phyloP scores from a whole-genome alignment of 2,329 filamentous ascomycete species.

The Colletotrichum eleusines region DNA sequence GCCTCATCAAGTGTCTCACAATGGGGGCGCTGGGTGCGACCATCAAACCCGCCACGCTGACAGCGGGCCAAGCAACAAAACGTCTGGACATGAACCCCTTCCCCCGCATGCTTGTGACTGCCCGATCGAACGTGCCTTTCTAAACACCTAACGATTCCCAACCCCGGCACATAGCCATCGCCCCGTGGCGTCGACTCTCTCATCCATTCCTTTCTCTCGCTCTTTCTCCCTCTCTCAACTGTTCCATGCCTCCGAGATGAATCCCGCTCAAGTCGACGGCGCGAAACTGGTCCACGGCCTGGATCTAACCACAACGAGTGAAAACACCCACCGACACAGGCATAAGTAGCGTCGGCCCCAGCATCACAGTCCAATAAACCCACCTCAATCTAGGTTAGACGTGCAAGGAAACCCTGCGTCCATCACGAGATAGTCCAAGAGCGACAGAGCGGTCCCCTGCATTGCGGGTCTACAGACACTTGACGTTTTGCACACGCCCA shows the following conservation, averaged over 20 bases:
- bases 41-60: constrained; percentile 16
- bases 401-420: not conserved
- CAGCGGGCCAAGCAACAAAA: constrained; percentile 1
- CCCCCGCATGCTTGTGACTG: constrained; percentile 13
- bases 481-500: too few relatives aligned
- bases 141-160: constrained; percentile 6
- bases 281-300: not conserved
- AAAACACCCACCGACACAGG: too few relatives aligned
- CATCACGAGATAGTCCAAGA: not conserved
- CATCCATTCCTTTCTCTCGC: not conserved
- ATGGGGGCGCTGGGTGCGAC: constrained; percentile 19
- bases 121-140: not conserved
- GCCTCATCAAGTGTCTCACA: constrained; percentile 34
- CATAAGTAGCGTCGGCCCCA: too few relatives aligned
- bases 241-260: not conserved
- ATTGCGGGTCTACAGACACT: not conserved
- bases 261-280: not conserved
- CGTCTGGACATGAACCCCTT: not conserved
- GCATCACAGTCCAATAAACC: too few relatives aligned
- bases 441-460: not conserved
- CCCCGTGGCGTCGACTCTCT: not conserved
- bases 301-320: not conserved
- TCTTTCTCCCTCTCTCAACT: not conserved
- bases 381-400: too few relatives aligned
- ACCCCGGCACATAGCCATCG: not conserved